Evolutionary conservation across 306 rosid genomes (phyloP), one percentile per base, ranked within the genome.

Genomic region (Arachis hypogaea): DNA sequence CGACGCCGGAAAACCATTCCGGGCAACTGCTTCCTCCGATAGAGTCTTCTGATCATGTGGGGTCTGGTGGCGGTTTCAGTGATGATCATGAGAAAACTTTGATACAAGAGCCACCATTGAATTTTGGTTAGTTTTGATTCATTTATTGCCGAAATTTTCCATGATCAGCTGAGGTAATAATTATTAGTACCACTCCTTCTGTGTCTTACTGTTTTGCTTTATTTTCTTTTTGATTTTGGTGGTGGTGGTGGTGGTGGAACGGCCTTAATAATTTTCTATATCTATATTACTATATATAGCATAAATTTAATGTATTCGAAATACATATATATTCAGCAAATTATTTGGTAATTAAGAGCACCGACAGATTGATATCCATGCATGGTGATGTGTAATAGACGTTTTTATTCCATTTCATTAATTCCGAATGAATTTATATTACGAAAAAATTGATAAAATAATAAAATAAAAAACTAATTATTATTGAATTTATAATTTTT

Each of bases 301-400:
- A 12, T 7, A 6, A 73, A 61, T 62, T 14, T 66, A 67, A 41
- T 74, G 60, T 38, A 40, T 71, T 4, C 16, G 29, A 52, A n/a
- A n/a, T 14, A 52, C 58, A 52, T 2, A 58, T 58, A 10, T 29
- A 49, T 62, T 47, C 69, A 72, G 65, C 38, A 33, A 33, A 33
- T 33, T 47, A 14, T 76, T 66, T 81, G 12, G 81, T 62, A 52
- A 51, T 51, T 51, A 11, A 2, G 57, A 59, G 85, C 87, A 85
- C 89, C 87, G 86, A 84, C 84, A 80, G 59, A 69, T 78, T 54
- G 50, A 74, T 60, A 51, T 61, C 66, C 38, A 33, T 33, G 38
- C 38, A 33, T 33, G 38, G 63, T 38, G 69, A 5, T 12, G 51
- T 5, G 12, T 43, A 4, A 4, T 3, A 6, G 28, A 71, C 59